Conservation (phyloP, 2,329 filamentous ascomycete genomes). For the Chrysoporthe deuterocubensis region DNA sequence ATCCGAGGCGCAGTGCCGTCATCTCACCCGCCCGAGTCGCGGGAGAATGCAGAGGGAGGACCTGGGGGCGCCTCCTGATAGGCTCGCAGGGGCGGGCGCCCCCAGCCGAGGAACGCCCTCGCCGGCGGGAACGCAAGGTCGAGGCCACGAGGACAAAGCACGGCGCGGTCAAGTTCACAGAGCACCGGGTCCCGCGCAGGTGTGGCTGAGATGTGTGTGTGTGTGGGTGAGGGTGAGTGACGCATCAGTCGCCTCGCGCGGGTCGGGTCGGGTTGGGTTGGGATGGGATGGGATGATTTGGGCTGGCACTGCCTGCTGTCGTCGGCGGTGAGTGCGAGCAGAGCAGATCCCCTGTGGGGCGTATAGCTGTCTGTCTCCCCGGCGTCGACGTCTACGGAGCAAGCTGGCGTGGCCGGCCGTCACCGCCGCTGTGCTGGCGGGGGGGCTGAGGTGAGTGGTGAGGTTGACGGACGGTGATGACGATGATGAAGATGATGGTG, state of each 20-base stretch:
- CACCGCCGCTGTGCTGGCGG: no score
- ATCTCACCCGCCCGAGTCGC: background rate
- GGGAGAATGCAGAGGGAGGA: background rate
- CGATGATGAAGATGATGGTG: background rate
- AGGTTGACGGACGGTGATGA: no score
- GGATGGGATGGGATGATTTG: no score
- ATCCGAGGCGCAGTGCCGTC: background rate
- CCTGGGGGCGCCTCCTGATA: background rate
- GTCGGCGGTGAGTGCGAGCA: no score
- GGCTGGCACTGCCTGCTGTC: no score
- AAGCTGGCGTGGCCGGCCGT: no score
- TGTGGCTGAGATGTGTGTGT: background rate
- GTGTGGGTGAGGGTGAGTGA: background rate
- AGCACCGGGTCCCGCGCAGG: background rate
- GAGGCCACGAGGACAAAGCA: background rate
- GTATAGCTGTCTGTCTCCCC: no score
- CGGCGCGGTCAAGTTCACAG: background rate
- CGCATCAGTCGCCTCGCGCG: background rate
- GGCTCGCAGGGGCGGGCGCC: background rate
- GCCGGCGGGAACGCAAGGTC: background rate
- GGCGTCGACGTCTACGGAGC: no score
- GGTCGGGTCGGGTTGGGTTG: no score
- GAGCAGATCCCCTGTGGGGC: no score
- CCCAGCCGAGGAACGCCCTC: background rate
- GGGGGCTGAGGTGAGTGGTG: background rate